phyloP scores from a whole-genome alignment of 345 rosid genomes.

The Lepidium africanum region DNA sequence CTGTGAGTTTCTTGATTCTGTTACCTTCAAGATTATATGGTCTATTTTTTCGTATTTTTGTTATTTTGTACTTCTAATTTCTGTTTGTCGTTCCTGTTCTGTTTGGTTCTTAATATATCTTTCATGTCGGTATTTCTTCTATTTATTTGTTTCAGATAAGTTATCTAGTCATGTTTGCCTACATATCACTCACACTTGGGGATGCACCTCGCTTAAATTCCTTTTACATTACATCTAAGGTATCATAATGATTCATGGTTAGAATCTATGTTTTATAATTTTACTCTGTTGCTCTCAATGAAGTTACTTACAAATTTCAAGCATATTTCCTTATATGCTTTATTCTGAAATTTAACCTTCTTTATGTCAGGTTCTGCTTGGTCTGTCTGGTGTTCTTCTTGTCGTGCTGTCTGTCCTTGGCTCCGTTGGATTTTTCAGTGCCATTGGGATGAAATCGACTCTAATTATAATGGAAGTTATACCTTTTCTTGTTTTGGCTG shows the following conservation, averaged over 20 bases:
- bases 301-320: not conserved
- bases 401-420: constrained; percentile 96
- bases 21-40: not conserved
- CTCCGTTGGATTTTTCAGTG: constrained; percentile 93
- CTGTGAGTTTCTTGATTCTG: constrained; percentile 33
- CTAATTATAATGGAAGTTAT: constrained; percentile 97
- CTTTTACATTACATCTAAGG: constrained; percentile 87
- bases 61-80: not conserved
- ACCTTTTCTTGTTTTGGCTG: constrained; percentile 96
- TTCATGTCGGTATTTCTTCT: not conserved
- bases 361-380: constrained; percentile 73
- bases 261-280: not conserved
- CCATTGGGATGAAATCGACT: constrained; percentile 88
- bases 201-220: constrained; percentile 61
- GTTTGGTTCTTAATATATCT: not conserved
- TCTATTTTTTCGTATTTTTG: too few species aligned
- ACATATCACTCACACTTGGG: constrained; percentile 87
- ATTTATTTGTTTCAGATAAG: constrained; percentile 61
- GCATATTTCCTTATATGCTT: not conserved
- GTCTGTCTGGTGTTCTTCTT: constrained; percentile 91
- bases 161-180: constrained; percentile 97
- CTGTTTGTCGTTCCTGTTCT: not conserved
- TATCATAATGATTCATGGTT: constrained; percentile 20
- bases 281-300: not conserved
- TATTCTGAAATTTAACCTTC: constrained; percentile 9